Conservation (phyloP, 2,329 filamentous ascomycete species). For the Penicillium crustosum region DNA sequence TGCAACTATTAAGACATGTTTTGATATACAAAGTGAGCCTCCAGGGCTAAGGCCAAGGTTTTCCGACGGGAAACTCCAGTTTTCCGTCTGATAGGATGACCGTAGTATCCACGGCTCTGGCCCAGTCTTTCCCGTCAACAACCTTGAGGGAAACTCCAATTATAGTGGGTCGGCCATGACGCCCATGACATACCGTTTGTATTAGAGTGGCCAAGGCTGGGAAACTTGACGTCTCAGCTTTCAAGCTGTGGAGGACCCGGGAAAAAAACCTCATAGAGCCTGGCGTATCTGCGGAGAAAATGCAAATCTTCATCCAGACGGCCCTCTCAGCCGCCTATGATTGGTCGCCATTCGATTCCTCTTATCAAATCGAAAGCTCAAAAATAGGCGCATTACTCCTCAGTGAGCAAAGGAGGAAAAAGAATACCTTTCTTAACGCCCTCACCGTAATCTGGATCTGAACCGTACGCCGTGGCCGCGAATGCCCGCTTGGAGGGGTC, state of each 20-base stretch:
- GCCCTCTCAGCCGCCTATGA: constrained; percentile 14
- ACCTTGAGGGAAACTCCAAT: constrained; percentile 28
- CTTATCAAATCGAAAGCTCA: constrained; percentile 31
- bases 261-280: constrained; percentile 20
- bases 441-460: constrained; percentile 70
- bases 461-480: constrained; percentile 60
- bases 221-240: constrained; percentile 26
- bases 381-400: constrained; percentile 31
- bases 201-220: constrained; percentile 2
- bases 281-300: constrained; percentile 23
- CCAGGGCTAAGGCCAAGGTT: constrained; percentile 21
- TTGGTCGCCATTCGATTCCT: constrained; percentile 25
- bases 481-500: constrained; percentile 59
- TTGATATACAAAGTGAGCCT: constrained; percentile 34
- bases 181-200: constrained; percentile 22
- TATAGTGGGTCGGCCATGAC: constrained; percentile 22
- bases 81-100: constrained; percentile 32
- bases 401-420: constrained; percentile 51
- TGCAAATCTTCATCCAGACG: constrained; percentile 21
- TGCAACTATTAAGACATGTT: constrained; percentile 29
- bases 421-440: constrained; percentile 48
- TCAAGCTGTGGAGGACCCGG: constrained; percentile 18
- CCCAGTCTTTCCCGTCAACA: constrained; percentile 33
- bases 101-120: constrained; percentile 23
- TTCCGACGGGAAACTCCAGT: constrained; percentile 38